Conservation (phyloP, 2,329 filamentous ascomycete genomes). For the Neodidymelliopsis sp. region DNA sequence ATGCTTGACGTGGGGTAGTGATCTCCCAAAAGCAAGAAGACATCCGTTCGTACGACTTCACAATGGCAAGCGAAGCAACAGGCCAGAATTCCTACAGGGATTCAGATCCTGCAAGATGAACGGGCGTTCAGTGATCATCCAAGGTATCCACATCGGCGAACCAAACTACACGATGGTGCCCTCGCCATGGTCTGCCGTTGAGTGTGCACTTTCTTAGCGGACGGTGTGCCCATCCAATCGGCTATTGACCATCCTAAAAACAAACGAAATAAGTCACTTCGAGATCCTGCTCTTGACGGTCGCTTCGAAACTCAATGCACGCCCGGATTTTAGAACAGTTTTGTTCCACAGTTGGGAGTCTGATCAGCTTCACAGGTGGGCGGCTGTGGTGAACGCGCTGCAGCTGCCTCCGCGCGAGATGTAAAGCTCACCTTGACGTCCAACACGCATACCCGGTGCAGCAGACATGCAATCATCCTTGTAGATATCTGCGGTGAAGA, state of each 20-base stretch:
- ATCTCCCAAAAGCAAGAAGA: conserved; percentile 3
- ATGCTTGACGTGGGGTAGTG: background rate
- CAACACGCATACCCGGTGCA: conserved; percentile 12
- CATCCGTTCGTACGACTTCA: background rate
- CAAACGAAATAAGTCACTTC: background rate
- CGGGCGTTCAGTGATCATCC: conserved; percentile 7
- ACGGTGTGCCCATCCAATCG: conserved; percentile 5
- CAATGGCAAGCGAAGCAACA: background rate
- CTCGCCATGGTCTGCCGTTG: conserved; percentile 4
- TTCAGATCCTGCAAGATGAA: conserved; percentile 16
- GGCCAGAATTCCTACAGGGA: background rate
- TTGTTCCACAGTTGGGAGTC: background rate
- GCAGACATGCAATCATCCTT: background rate
- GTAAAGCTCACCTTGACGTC: conserved; percentile 7
- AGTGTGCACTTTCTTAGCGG: conserved; percentile 3
- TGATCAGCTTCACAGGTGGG: background rate
- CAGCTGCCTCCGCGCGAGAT: background rate
- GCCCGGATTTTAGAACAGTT: background rate
- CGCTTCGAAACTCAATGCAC: conserved; percentile 1
- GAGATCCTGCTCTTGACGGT: conserved; percentile 2
- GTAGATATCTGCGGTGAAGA: background rate
- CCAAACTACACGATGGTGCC: background rate
- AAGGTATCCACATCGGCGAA: conserved; percentile 1
- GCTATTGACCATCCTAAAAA: background rate
- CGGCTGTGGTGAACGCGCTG: background rate